Percentiles rank a stretch among this genome's conserved stretches.
phyloP scores from a whole-genome alignment of 1,139 yeast genomes.

The Candida sp. region DNA sequence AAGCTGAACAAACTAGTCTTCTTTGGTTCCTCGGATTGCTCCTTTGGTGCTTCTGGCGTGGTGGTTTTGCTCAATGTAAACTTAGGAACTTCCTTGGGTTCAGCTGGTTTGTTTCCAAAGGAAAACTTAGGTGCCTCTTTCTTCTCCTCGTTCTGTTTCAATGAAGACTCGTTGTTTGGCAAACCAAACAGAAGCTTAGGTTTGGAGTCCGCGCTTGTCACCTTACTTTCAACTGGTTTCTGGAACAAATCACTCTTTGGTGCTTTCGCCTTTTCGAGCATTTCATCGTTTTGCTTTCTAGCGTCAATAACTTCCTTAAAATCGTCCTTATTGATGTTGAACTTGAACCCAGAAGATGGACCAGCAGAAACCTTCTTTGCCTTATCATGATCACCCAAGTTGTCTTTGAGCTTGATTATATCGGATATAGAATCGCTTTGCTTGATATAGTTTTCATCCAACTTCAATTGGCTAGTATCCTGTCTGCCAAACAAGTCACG shows the following conservation, averaged over 20 bases:
- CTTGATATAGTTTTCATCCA: slow-evolving; percentile 32
- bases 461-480: slow-evolving; percentile 19
- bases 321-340: slow-evolving; percentile 32
- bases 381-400: slow-evolving; percentile 7
- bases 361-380: slow-evolving; percentile 13
- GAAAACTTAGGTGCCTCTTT: slow-evolving; percentile 3
- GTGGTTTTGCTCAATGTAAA: slow-evolving; percentile 9
- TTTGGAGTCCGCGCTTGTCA: not conserved
- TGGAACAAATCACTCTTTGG: not conserved
- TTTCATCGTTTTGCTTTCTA: slow-evolving; percentile 19
- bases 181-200: slow-evolving; percentile 10
- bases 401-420: slow-evolving; percentile 34
- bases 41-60: not conserved
- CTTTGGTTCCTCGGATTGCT: not conserved
- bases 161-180: not conserved
- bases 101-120: slow-evolving; percentile 5
- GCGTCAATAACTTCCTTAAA: slow-evolving; percentile 26
- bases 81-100: not conserved
- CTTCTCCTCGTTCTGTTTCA: no score
- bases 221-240: not conserved
- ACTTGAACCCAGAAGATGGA: slow-evolving; percentile 46
- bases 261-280: not conserved
- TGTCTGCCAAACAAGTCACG: slow-evolving; percentile 17
- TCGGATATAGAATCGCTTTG: slow-evolving; percentile 29
- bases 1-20: not conserved